These are phyloP conservation scores for Phytophthora fragariaefolia DNA, from an alignment of 352 stramenopile species.

Conservation along the genomic window DNA sequence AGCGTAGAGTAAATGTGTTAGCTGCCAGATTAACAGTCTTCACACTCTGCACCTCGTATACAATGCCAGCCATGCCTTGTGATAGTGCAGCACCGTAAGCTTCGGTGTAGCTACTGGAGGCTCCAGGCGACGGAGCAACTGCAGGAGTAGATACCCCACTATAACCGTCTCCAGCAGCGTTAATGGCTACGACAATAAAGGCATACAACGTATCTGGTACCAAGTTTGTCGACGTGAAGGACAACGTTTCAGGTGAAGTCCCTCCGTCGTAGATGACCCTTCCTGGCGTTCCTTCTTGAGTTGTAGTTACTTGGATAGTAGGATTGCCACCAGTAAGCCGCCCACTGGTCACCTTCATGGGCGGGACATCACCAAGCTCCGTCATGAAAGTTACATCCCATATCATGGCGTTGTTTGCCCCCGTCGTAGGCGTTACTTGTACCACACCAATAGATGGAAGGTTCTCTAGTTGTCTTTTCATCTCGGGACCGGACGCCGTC, in stretches of 20 bases:
- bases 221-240: constrained; percentile 84
- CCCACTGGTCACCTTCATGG: constrained; percentile 91
- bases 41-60: constrained; percentile 96
- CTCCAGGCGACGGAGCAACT: constrained; percentile 92
- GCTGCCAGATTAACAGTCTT: constrained; percentile 45
- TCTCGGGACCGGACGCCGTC: constrained; percentile 52
- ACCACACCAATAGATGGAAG: constrained; percentile 85
- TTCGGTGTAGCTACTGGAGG: constrained; percentile 86
- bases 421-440: constrained; percentile 56
- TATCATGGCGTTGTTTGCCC: constrained; percentile 65
- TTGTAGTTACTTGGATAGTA: constrained; percentile 75
- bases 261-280: constrained; percentile 93
- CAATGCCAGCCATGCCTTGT: constrained; percentile 93
- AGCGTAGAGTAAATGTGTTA: constrained; percentile 62
- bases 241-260: constrained; percentile 76
- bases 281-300: constrained; percentile 89
- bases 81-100: constrained; percentile 86
- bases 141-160: constrained; percentile 86
- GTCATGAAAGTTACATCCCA: constrained; percentile 95
- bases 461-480: constrained; percentile 92
- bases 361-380: constrained; percentile 93
- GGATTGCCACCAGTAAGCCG: constrained; percentile 79
- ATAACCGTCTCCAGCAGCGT: constrained; percentile 91
- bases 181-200: constrained; percentile 94
- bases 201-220: constrained; percentile 91